Base-by-base conservation (phyloP, 2,329 filamentous ascomycete species). In the Septoria linicola region DNA sequence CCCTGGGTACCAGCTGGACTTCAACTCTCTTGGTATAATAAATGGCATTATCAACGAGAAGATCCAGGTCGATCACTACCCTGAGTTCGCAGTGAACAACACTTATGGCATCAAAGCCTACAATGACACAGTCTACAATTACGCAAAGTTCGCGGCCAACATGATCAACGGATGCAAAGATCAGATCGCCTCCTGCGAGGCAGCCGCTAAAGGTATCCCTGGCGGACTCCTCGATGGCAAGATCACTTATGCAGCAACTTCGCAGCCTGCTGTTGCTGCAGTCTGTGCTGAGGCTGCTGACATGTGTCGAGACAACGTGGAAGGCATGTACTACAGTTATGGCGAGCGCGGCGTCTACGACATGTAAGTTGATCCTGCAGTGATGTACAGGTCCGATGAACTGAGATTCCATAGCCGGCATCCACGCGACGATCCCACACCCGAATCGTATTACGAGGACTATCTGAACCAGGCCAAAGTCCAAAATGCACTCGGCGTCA, bases 331-430 rank as follows among this genome's bases (percentile, higher is more conserved):
- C 48, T 78, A 81, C 61, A 63, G 67, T 16, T 74, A 77, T 55
- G 68, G 76, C 1, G 72, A 72, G 1, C 73, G 81, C 32, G 79
- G 83, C 64, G 75, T 81, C 59, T 83, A 83, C 63, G 82, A 85
- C 58, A 74, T 83, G 41, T 44, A 13, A 44, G 41, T 35, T 16
- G 8, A 17, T 11, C 21, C 20, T 17, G 17, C 14, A 17, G 6
- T 20, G 8, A 8, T 25, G 16, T 17, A n/a, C 19, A 1, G 2
- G 17, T 14, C 16, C 13, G 27, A 5, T 23, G 16, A 11, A 25
- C 41, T 44, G 14, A 35, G 7, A 8, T 21, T 13, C 1, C 20
- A 6, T 30, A 44, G 41, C 60, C 75, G 81, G 27, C 76, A 82
- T 53, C 68, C 81, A 3, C 60, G 53, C 0, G 76, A 77, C 0